Base-by-base conservation (phyloP, 345 rosid genomes). In the Eucalyptus microcorys region DNA sequence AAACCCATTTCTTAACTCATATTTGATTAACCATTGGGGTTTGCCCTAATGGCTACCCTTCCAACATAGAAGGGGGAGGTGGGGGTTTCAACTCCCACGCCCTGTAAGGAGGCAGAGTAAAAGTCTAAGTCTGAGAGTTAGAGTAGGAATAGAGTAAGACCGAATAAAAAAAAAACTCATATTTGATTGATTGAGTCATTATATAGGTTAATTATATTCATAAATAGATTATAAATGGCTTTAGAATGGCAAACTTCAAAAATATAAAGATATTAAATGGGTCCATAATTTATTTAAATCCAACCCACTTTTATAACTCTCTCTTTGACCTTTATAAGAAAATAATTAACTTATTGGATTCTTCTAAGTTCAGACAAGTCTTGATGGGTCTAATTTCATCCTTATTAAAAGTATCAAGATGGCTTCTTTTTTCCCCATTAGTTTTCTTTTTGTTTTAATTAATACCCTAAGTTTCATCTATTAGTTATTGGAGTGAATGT, bases 41-140 rank as follows among this genome's bases (percentile, higher is more conserved):
- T 40, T 40, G 5, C 42, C 49, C 2, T n/a, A 48, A 5, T 48
- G 2, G 49, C 5, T 14, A 48, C 1, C 49, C 14, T 48, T 48
- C 49, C 5, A 48, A 48, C 1, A 12, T 48, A 4, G 5, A 48
- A 48, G 2, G 0, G 2, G 1, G 49, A 12, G 14, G 49, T 12
- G 5, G 2, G 49, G 14, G 12, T 10, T 47, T 47, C 13, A 4
- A 47, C 48, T 47, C 48, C 0, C 48, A 47, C 45, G 8, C 45
- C 8, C 7, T 43, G 8, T 2, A 43, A 43, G 2, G 8, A 43
- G 8, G 13, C 4, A 47, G 1, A 1, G 13, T 13, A 47, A 47
- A 47, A 47, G 45, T 43, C 8, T 43, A 7, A 43, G 8, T 6
- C 4, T 47, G 12, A 3, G 13, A 1, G 4, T 47, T 47, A 47